Base-by-base conservation (phyloP, 306 rosid genomes). In the Rubus parviflorus region DNA sequence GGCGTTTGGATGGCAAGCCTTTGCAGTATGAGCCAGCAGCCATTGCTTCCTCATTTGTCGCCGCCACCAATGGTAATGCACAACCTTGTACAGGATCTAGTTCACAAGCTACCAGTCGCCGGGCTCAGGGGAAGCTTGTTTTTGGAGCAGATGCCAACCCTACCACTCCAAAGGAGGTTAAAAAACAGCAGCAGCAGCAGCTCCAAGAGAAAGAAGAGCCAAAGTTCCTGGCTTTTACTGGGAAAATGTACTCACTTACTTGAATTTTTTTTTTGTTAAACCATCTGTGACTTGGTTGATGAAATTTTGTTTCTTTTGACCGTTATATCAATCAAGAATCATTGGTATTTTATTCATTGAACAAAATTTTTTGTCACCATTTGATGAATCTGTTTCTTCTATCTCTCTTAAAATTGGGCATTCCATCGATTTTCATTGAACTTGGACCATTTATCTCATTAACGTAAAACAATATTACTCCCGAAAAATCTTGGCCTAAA, bases 1-100 rank as follows among this genome's bases (percentile, higher is more conserved):
- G 43, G n/a, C 54, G 66, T 22, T 66, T 76, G 73, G 67, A 66
- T 41, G 80, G 80, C 13, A 22, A 65, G 47, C 45, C 30, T 45
- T 19, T 45, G 70, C 43, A 47, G 58, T 58, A 74, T 17, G 69
- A 64, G 10, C 23, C 78, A 3, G 20, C n/a, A 41, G 17, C 19
- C 30, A 43, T 15, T 58, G 15, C 68, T 20, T 57, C 43, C 63
- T 61, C 67, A 61, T 14, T 6, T 0, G 41, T 22, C 23, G 19
- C 66, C 8, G 3, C 48, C 46, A 5, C 54, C 12, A 10, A 13
- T 17, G 14, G 45, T 30, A 23, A 25, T 42, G 45, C 9, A 57
- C 77, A 42, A 15, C 19, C 54, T 70, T 25, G 11, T 40, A 10
- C 15, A 30, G 49, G 38, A 48, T 17, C 61, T 5, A 4, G 30